Conservation (phyloP, 495 filamentous ascomycete genomes). For the Apiosordaria backusii region DNA sequence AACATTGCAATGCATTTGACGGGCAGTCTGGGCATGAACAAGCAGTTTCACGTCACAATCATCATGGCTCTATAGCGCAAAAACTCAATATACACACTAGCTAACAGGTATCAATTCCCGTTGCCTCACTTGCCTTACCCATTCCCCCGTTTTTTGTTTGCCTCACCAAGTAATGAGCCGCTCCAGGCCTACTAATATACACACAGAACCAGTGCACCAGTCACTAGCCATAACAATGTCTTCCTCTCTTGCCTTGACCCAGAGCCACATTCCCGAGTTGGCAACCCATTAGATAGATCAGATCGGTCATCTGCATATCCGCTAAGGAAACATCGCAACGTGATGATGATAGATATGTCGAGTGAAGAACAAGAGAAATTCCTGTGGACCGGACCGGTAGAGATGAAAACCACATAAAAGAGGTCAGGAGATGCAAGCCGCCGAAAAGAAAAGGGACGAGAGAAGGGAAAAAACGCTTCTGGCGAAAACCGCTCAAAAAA, state of each 20-base stretch:
- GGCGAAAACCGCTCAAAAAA: neutral
- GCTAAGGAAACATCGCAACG: neutral
- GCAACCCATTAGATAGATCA: neutral
- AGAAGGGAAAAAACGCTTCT: neutral
- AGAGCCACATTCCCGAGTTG: too few relatives aligned
- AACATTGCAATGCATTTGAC: too few relatives aligned
- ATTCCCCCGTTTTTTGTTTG: neutral
- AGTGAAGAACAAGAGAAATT: neutral
- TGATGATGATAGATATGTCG: neutral
- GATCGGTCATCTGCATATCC: neutral
- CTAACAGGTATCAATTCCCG: neutral
- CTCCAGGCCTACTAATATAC: neutral
- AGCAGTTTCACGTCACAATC: neutral
- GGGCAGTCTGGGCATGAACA: neutral
- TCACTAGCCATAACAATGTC: too few relatives aligned
- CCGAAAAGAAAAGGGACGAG: neutral
- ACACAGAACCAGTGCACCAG: too few relatives aligned
- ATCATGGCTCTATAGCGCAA: too few relatives aligned
- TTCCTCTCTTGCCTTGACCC: too few relatives aligned
- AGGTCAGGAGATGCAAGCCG: neutral
- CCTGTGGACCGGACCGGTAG: neutral
- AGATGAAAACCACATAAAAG: neutral
- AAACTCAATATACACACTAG: neutral
- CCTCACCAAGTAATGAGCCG: neutral
- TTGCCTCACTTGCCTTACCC: neutral